Evolutionary conservation across 208 protist genomes (phyloP), one percentile per base, ranked within the genome.

Genomic region (Endotrypanum monterogeii): DNA sequence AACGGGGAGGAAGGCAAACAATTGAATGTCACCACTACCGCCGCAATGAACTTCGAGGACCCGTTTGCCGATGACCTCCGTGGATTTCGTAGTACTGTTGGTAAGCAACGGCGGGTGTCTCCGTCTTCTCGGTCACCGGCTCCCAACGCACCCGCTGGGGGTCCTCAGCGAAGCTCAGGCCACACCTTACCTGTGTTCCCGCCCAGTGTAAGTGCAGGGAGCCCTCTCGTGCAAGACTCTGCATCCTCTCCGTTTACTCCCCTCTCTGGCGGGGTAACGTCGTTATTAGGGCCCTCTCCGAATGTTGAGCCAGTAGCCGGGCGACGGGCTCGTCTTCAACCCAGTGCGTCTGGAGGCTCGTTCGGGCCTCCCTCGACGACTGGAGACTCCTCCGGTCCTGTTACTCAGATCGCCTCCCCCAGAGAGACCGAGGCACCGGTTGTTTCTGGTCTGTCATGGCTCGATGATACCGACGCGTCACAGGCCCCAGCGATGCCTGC

Each of bases 41-140:
- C 37, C 39, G 41, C 32, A 0, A 94, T 94, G 89, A 89, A 84
- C 74, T 75, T 94, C 57, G 76, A 94, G 30, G 86, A 94, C 60
- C 89, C 83, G 28, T 94, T 89, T 76, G 86, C 89, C 14, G 77
- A 82, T 82, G 86, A 94, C 63, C 79, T 91, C 44, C 76, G 71
- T 18, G 76, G 76, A 28, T 79, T 90, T 61, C 67, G 61, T 58
- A 57, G 50, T 44, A 65, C 50, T 23, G 72, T 54, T 41, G 60
- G 37, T 11, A 44, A 56, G 12, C 41, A 80, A 48, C 55, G 71
- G 50, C 73, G 76, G 9, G 41, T 70, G 7, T 54, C 73, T 5
- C 62, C 75, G 48, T 63, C 74, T 2, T 68, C 76, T 30, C 20
- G 30, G 51, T 58, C 52, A 54, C 37, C 63, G 44, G 63, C 37